Evolutionary conservation across 768 basidiomycete genomes (phyloP).

Genomic region (Mycena vulgaris): DNA sequence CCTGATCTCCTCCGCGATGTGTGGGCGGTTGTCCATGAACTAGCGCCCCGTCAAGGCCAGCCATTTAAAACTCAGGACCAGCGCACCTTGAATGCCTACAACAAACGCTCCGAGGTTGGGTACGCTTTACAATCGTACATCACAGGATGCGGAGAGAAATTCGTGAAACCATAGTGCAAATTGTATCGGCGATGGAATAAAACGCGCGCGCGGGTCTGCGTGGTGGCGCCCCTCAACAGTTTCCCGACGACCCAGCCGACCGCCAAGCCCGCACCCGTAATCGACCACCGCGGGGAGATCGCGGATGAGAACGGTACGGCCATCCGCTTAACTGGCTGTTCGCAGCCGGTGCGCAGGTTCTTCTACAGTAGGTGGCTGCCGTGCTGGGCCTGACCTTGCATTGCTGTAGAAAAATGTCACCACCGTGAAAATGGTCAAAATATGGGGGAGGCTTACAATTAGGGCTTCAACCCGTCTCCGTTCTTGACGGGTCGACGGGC

Average conservation of each 20-base stretch:
- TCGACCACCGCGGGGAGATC: neutral
- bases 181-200: neutral
- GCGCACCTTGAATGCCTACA: conserved; percentile 60
- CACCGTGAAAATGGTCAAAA: neutral
- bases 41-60: neutral
- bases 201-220: neutral
- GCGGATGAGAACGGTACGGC: neutral
- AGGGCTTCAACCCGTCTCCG: no score
- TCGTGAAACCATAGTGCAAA: conserved; percentile 56
- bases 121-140: conserved; percentile 56
- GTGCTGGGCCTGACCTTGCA: neutral
- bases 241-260: neutral
- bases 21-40: conserved; percentile 18
- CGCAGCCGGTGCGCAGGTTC: neutral
- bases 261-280: neutral
- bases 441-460: no score
- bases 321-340: neutral
- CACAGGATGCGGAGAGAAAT: conserved; percentile 61
- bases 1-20: conserved; percentile 25
- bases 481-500: no score
- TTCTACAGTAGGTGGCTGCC: neutral
- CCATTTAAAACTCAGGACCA: neutral
- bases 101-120: conserved; percentile 64
- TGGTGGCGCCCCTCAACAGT: neutral
- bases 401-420: neutral